Evolutionary conservation across 495 filamentous ascomycete genomes (phyloP).

Genomic region (Penicillium lagena): DNA sequence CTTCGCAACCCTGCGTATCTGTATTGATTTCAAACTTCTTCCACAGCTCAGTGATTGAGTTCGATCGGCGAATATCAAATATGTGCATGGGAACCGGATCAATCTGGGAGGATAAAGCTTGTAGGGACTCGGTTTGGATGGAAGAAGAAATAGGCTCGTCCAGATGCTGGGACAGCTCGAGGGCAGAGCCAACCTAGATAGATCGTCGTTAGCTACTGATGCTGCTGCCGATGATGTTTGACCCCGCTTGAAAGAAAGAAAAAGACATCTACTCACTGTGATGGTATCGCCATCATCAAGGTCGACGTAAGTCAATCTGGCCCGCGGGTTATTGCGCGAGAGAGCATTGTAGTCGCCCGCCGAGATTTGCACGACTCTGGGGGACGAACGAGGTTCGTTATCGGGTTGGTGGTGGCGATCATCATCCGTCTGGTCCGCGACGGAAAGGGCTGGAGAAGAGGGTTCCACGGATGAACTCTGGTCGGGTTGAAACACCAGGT

Average conservation of each 20-base stretch:
- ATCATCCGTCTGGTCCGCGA: too few species aligned
- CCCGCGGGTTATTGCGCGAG: slow-evolving; percentile 39
- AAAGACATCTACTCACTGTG: slow-evolving; percentile 30
- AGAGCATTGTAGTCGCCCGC: slow-evolving; percentile 44
- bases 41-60: slow-evolving; percentile 38
- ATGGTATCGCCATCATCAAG: slow-evolving; percentile 46
- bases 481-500: slow-evolving; percentile 9
- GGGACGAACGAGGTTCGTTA: neutral
- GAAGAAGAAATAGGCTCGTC: slow-evolving; percentile 31
- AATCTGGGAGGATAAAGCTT: slow-evolving; percentile 4
- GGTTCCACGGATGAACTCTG: too few species aligned
- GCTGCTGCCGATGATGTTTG: too few species aligned
- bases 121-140: slow-evolving; percentile 1
- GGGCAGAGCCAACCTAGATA: slow-evolving; percentile 42
- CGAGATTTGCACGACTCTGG: slow-evolving; percentile 32
- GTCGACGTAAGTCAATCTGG: slow-evolving; percentile 46
- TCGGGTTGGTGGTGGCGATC: too few species aligned
- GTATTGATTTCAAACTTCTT: slow-evolving; percentile 20
- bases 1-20: neutral
- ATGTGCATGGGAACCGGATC: slow-evolving; percentile 31
- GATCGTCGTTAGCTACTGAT: slow-evolving; percentile 5
- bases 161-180: slow-evolving; percentile 44
- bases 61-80: slow-evolving; percentile 43
- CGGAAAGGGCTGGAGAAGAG: too few species aligned
- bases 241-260: neutral